Conservation (phyloP, 108 stramenopile genomes). For the Skeletonema marinoi region DNA sequence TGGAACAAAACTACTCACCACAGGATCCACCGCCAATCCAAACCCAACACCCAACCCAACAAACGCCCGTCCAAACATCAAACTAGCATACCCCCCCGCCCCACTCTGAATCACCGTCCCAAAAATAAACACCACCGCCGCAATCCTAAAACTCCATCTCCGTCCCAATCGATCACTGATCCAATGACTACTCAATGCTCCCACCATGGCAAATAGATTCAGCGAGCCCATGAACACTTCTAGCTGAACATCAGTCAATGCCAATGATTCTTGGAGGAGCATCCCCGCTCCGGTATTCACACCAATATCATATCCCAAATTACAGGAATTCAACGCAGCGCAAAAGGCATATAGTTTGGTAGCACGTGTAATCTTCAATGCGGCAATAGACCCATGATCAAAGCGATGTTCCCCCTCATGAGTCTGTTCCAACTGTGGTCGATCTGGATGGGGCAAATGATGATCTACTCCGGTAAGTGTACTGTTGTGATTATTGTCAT, state of each 20-base stretch:
- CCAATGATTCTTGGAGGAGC: slow-evolving; percentile 60
- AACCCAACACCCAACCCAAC: slow-evolving; percentile 86
- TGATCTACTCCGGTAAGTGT: slow-evolving; percentile 26
- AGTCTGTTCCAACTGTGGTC: slow-evolving; percentile 23
- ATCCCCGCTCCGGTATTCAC: slow-evolving; percentile 58
- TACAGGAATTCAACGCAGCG: slow-evolving; percentile 85
- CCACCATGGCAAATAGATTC: slow-evolving; percentile 79
- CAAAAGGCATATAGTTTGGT: slow-evolving; percentile 61
- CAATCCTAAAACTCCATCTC: slow-evolving; percentile 64
- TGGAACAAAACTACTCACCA: slow-evolving; percentile 6
- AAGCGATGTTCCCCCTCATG: slow-evolving; percentile 49
- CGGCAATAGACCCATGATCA: slow-evolving; percentile 28
- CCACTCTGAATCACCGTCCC: slow-evolving; percentile 56
- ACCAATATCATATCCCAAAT: slow-evolving; percentile 77
- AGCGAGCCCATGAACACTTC: slow-evolving; percentile 78
- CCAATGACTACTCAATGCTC: slow-evolving; percentile 59
- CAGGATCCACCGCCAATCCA: slow-evolving; percentile 82
- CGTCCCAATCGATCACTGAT: slow-evolving; percentile 71
- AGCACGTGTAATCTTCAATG: slow-evolving; percentile 31
- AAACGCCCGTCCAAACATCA: slow-evolving; percentile 85
- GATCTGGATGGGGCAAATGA: slow-evolving; percentile 32
- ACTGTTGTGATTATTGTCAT: neutral
- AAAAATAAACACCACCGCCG: slow-evolving; percentile 75
- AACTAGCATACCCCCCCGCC: slow-evolving; percentile 42
- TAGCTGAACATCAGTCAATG: slow-evolving; percentile 58